phyloP scores from a whole-genome alignment of 2,329 filamentous ascomycete species.

The Trichoderma aggressivum region DNA sequence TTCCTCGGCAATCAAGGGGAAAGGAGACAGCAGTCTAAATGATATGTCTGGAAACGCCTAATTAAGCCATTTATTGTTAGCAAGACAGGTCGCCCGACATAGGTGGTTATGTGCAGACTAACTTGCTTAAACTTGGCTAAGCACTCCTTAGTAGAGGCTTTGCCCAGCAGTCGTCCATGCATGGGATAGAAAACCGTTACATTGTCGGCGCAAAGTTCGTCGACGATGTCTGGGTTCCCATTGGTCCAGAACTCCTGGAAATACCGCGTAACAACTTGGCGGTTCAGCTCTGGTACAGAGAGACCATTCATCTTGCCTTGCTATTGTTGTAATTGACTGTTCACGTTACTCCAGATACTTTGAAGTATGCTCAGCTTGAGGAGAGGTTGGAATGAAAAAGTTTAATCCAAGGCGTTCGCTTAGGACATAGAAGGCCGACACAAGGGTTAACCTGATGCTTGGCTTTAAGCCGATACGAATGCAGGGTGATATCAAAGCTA shows the following conservation, averaged over 20 bases:
- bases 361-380: background rate
- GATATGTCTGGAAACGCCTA: background rate
- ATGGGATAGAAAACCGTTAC: slow-evolving; percentile 20
- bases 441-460: background rate
- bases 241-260: slow-evolving; percentile 22
- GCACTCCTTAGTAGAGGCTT: slow-evolving; percentile 16
- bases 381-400: background rate
- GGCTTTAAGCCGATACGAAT: background rate
- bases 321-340: background rate
- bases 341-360: background rate
- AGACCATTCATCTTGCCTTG: background rate
- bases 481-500: background rate
- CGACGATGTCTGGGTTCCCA: slow-evolving; percentile 18
- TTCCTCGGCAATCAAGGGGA: slow-evolving; percentile 13
- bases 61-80: background rate
- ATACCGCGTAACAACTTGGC: background rate
- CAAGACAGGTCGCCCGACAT: background rate
- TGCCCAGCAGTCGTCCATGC: slow-evolving; percentile 19
- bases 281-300: slow-evolving; percentile 3
- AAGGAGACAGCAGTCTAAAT: background rate
- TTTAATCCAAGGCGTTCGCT: background rate
- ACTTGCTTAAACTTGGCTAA: slow-evolving; percentile 19
- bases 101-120: background rate
- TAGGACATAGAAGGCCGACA: background rate
- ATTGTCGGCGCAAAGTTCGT: slow-evolving; percentile 20